Evolutionary conservation across 2,329 filamentous ascomycete species (phyloP).

Genomic region (Pseudogymnoascus sp.): DNA sequence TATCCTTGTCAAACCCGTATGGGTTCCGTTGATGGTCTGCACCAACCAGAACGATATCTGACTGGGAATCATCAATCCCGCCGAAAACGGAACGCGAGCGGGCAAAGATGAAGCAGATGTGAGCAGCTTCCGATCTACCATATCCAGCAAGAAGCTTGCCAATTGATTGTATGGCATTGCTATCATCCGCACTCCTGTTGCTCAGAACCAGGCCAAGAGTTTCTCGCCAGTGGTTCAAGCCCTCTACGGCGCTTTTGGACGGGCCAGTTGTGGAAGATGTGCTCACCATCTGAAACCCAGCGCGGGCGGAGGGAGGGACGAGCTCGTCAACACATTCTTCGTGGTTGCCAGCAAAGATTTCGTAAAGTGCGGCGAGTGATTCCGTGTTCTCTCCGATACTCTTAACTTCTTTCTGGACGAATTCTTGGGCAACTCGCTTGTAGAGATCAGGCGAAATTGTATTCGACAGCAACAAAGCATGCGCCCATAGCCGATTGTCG

Average conservation of each 20-base stretch:
- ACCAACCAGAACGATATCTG: conserved; percentile 76
- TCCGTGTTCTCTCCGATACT: conserved; percentile 71
- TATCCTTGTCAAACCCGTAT: conserved; percentile 67
- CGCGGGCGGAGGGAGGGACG: conserved; percentile 83
- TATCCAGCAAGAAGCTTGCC: conserved; percentile 79
- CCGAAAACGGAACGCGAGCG: conserved; percentile 62
- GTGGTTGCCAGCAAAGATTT: conserved; percentile 85
- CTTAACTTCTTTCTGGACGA: conserved; percentile 90
- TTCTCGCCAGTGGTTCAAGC: conserved; percentile 89
- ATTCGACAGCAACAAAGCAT: conserved; percentile 82
- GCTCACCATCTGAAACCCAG: conserved; percentile 84
- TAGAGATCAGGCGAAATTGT: conserved; percentile 73
- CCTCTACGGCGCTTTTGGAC: conserved; percentile 67
- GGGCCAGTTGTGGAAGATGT: conserved; percentile 54
- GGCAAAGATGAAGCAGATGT: conserved; percentile 89
- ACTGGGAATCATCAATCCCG: conserved; percentile 71
- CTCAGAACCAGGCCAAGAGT: conserved; percentile 77
- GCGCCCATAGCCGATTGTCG: conserved; percentile 90
- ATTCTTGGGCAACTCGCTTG: conserved; percentile 90
- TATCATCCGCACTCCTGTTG: conserved; percentile 77
- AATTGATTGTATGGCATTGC: conserved; percentile 66
- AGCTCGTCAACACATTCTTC: conserved; percentile 95
- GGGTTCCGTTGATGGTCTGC: conserved; percentile 68
- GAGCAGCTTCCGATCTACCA: conserved; percentile 80
- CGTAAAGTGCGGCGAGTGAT: conserved; percentile 83